Evolutionary conservation across 495 filamentous ascomycete genomes (phyloP).

Genomic region (Aspergillus nanangensis): DNA sequence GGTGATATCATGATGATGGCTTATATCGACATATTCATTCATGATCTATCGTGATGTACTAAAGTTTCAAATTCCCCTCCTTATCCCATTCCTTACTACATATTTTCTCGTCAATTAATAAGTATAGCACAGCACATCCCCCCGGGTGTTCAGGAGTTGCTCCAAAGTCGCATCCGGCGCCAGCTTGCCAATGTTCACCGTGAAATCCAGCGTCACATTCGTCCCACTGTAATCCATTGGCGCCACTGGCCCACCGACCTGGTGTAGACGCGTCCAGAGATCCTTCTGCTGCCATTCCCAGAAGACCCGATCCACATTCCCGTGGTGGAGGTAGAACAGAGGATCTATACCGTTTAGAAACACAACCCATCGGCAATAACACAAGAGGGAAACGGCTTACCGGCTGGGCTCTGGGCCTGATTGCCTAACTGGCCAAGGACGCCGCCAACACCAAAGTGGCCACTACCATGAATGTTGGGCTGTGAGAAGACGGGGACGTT

Average conservation of each 20-base stretch:
- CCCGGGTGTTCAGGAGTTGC: constrained; percentile 8
- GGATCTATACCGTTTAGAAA: constrained; percentile 31
- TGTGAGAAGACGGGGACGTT: constrained; percentile 14
- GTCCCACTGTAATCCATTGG: constrained; percentile 14
- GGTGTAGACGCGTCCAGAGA: constrained; percentile 12
- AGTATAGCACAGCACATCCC: constrained; percentile 12
- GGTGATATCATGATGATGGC: no score
- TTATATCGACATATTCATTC: no score
- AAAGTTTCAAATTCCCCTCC: no score
- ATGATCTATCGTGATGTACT: no score
- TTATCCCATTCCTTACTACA: no score
- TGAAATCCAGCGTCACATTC: constrained; percentile 17
- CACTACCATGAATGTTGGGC: constrained; percentile 18
- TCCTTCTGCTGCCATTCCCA: constrained; percentile 52
- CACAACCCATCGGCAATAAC: background rate
- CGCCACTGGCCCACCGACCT: constrained; percentile 16
- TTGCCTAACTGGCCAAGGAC: constrained; percentile 16
- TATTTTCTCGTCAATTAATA: no score
- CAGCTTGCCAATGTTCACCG: constrained; percentile 14
- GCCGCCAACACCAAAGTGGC: constrained; percentile 16
- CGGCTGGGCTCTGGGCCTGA: constrained; percentile 14
- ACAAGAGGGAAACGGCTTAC: no score
- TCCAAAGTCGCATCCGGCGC: constrained; percentile 12
- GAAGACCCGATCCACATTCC: constrained; percentile 48
- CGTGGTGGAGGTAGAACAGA: constrained; percentile 51